phyloP scores from a whole-genome alignment of 2,329 filamentous ascomycete genomes.

The Fusarium cicatricum region DNA sequence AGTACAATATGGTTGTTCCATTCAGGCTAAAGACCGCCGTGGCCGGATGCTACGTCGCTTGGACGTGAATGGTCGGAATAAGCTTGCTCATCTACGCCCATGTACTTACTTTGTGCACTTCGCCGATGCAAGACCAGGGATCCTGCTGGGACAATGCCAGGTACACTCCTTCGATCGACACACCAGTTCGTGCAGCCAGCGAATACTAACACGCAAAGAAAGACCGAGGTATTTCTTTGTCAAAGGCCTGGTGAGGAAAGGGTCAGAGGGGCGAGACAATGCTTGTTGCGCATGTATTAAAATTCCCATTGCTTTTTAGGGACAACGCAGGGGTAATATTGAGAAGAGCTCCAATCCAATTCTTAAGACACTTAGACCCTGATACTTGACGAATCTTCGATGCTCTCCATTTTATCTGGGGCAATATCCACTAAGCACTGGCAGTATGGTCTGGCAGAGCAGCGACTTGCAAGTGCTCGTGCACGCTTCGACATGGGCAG shows the following conservation, averaged over 20 bases:
- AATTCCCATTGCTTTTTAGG: not conserved
- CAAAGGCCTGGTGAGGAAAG: not conserved
- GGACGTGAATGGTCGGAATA: not conserved
- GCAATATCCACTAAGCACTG: not conserved
- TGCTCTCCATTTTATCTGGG: not conserved
- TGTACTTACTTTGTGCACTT: not conserved
- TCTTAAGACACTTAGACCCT: not conserved
- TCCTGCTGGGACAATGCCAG: not conserved
- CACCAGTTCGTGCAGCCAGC: not conserved
- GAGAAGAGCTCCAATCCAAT: not conserved
- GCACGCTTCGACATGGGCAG: constrained; percentile 1
- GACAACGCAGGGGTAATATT: not conserved
- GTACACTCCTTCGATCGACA: not conserved
- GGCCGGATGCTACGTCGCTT: too few species aligned
- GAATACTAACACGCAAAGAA: too few species aligned
- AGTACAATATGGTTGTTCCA: too few species aligned
- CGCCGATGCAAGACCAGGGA: not conserved
- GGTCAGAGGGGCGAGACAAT: not conserved
- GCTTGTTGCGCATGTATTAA: not conserved
- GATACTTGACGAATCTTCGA: not conserved
- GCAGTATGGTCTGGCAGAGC: not conserved
- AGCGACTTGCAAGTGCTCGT: not conserved
- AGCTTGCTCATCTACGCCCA: not conserved
- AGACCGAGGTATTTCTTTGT: not conserved
- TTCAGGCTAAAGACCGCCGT: too few species aligned